Evolutionary conservation across 352 stramenopile species (phyloP), one percentile per base, ranked within the genome.

Genomic region (Globisporangium solare): DNA sequence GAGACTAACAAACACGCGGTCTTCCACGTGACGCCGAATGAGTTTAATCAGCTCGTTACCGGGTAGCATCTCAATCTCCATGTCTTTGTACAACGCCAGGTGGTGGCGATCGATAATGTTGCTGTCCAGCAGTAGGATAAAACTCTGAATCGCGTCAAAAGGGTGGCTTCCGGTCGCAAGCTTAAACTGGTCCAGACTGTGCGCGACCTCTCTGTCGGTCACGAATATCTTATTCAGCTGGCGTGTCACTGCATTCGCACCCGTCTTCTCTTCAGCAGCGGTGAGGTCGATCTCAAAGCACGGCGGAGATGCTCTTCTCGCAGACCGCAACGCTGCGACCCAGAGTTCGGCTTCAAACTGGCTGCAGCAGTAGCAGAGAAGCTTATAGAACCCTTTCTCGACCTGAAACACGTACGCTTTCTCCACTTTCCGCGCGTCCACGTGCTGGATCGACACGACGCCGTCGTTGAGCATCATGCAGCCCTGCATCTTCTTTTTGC

Each of bases 191-290:
- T 68, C 56, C 6, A 90, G 59, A 17, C 63, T 73, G n/a, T 76
- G 73, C 21, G 68, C 67, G 20, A 94, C 68, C 13, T 72, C 40
- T 35, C 60, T 54, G 53, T 92, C 82, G 7, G 74, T 89, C 20
- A 91, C 69, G 52, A 91, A 92, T 50, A 93, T 89, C 58, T 90
- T 91, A 64, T 94, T 90, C 48, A 90, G 60, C 47, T 85, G 71
- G 35, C 65, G 64, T n/a, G 72, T 76, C 21, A 92, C 70, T 0
- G 76, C 71, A 48, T 74, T 76, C 2, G 66, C 74, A 0, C 70
- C 79, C 1, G 66, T 49, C 35, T 84, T 78, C 57, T 92, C 84
- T 43, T 88, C 81, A 0, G 62, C 59, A 0, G 70, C 64, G 1
- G 80, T 92, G 37, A 94, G 47, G 32, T 88, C 64, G 39, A 86